A percentile compares a stretch with the other conserved stretches of the same genome.
Evolutionary conservation across 805 yeast genomes (phyloP).

Genomic region (Kodamaea laetipori): DNA sequence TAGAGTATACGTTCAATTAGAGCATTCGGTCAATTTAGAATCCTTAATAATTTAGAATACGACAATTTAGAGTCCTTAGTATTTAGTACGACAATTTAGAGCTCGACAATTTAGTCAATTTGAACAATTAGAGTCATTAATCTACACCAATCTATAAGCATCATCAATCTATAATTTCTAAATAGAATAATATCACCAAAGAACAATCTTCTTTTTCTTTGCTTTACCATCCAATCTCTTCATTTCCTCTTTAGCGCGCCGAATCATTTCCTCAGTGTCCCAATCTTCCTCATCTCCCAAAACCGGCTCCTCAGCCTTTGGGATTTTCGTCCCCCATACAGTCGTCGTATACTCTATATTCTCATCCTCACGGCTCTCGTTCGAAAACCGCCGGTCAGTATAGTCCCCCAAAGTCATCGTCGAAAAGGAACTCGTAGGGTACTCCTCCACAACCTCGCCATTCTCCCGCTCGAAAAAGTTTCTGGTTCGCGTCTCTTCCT

Average conservation of each 20-base stretch:
- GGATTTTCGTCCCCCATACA: slow-evolving; percentile 76
- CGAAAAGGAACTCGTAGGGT: slow-evolving; percentile 11
- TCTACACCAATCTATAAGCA: too few relatives aligned
- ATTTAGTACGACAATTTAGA: too few relatives aligned
- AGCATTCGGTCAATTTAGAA: too few relatives aligned
- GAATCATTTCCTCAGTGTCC: slow-evolving; percentile 54
- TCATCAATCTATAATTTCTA: neutral
- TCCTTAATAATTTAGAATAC: too few relatives aligned
- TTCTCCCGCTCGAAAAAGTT: slow-evolving; percentile 65
- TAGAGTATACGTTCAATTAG: too few relatives aligned
- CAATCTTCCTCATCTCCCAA: slow-evolving; percentile 41
- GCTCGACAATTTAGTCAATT: too few relatives aligned
- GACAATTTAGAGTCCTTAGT: too few relatives aligned
- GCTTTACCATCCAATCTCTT: slow-evolving; percentile 37
- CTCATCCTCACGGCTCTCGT: slow-evolving; percentile 4
- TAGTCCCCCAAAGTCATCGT: slow-evolving; percentile 35
- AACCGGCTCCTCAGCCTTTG: slow-evolving; percentile 39
- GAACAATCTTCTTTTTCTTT: slow-evolving; percentile 49
- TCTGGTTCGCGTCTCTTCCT: slow-evolving; percentile 57
- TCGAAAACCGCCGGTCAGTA: slow-evolving; percentile 21
- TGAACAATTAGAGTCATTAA: too few relatives aligned
- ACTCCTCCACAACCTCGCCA: slow-evolving; percentile 25
- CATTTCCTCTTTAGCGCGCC: slow-evolving; percentile 53
- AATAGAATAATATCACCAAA: slow-evolving; percentile 24
- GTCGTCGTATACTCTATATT: slow-evolving; percentile 46